Conservation (phyloP, 768 basidiomycete species). For the Panellus pusillus region DNA sequence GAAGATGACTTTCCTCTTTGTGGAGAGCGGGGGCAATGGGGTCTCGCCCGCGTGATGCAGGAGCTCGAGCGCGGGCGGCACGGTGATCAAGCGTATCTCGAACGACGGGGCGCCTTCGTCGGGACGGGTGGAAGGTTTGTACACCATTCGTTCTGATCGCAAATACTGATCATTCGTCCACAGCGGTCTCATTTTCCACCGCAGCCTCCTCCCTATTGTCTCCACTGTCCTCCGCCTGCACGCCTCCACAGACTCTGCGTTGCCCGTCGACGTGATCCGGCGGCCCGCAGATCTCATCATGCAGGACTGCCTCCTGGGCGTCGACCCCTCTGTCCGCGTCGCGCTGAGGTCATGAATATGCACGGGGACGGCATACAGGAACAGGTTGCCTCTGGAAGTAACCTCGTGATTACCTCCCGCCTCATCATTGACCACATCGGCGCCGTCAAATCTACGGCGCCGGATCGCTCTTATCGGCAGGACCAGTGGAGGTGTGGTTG, state of each 20-base stretch:
- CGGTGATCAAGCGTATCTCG: not conserved
- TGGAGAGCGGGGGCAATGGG: constrained; percentile 13
- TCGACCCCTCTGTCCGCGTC: constrained; percentile 36
- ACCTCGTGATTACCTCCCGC: constrained; percentile 41
- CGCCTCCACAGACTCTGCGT: constrained; percentile 27
- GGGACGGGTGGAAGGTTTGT: constrained; percentile 42
- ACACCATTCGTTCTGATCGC: not conserved
- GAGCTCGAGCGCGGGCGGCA: constrained; percentile 8
- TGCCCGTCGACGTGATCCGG: constrained; percentile 28
- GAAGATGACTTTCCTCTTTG: constrained; percentile 48
- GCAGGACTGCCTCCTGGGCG: constrained; percentile 43
- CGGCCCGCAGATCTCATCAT: constrained; percentile 40
- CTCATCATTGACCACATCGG: constrained; percentile 45
- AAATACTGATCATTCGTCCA: not conserved
- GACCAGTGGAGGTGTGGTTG: constrained; percentile 46
- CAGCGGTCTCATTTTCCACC: constrained; percentile 45
- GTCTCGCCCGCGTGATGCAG: constrained; percentile 8
- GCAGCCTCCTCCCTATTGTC: constrained; percentile 34
- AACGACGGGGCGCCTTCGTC: constrained; percentile 38
- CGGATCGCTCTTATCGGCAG: constrained; percentile 27
- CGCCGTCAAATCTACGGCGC: constrained; percentile 35
- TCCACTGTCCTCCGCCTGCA: constrained; percentile 32
- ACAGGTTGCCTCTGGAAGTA: constrained; percentile 14
- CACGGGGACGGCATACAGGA: not conserved
- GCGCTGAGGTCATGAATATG: constrained; percentile 11